Percentiles rank a stretch among this genome's conserved stretches.
These are phyloP conservation scores for Zymoseptoria ardabiliae DNA, from an alignment of 2,329 filamentous ascomycete species.

Conservation along the genomic window DNA sequence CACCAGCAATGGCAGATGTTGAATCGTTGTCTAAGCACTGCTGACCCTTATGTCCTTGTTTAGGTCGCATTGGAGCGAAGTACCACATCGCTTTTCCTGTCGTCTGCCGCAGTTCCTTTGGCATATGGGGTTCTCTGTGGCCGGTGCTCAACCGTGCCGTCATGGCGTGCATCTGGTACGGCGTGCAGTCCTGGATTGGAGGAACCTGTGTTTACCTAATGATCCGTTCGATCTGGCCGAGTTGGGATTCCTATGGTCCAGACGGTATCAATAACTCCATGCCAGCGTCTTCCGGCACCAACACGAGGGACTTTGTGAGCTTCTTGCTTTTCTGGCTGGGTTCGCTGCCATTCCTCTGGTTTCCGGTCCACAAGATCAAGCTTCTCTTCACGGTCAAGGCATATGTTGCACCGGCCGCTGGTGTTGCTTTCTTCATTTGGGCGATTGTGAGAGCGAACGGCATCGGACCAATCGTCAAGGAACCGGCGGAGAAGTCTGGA, in stretches of 20 bases:
- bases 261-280: constrained; percentile 58
- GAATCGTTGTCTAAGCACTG: neutral
- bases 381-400: constrained; percentile 93
- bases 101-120: constrained; percentile 68
- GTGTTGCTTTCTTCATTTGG: constrained; percentile 82
- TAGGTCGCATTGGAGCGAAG: constrained; percentile 63
- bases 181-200: constrained; percentile 79
- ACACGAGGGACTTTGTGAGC: constrained; percentile 66
- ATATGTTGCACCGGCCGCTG: constrained; percentile 74
- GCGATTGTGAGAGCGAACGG: constrained; percentile 73
- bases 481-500: constrained; percentile 56
- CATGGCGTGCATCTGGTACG: constrained; percentile 84
- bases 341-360: constrained; percentile 79
- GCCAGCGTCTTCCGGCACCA: constrained; percentile 57
- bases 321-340: constrained; percentile 84
- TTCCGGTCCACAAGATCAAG: constrained; percentile 79
- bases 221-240: constrained; percentile 74
- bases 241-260: constrained; percentile 37
- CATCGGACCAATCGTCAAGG: constrained; percentile 72
- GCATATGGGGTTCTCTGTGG: constrained; percentile 84
- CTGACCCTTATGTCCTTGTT: neutral
- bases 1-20: neutral
- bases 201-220: constrained; percentile 76
- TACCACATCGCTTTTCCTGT: constrained; percentile 91
- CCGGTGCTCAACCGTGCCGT: constrained; percentile 82